Conservation (phyloP, 202 grass and related monocot species). For the Musa balbisiana region DNA sequence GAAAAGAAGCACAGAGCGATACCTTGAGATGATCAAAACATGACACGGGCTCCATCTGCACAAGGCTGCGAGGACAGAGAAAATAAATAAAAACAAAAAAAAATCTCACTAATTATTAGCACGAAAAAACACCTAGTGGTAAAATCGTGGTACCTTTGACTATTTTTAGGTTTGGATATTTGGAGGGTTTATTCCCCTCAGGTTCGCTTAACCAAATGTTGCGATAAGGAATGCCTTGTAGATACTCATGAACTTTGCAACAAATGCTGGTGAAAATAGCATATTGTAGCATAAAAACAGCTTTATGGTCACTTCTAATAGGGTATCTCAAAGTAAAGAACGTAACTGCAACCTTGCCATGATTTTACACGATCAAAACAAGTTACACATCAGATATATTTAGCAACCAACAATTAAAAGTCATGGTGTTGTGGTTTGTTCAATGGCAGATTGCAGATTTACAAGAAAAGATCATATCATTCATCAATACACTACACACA, state of each 20-base stretch:
- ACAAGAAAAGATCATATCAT: too few relatives aligned
- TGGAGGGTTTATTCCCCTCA: not conserved
- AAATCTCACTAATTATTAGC: not conserved
- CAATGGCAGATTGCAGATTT: too few relatives aligned
- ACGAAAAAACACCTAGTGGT: not conserved
- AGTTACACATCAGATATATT: too few relatives aligned
- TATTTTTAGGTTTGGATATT: not conserved
- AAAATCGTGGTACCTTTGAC: not conserved
- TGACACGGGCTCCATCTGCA: too few relatives aligned
- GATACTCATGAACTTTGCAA: slow-evolving; percentile 99
- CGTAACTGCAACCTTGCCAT: not conserved
- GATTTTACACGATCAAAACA: too few relatives aligned
- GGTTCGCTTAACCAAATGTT: slow-evolving; percentile 63
- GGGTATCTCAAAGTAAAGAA: not conserved
- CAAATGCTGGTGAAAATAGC: slow-evolving; percentile 53
- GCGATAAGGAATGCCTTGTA: slow-evolving; percentile 89
- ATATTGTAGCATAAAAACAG: not conserved
- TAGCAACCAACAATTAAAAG: too few relatives aligned
- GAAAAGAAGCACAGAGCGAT: too few relatives aligned
- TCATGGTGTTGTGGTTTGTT: too few relatives aligned
- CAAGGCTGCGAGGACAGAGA: too few relatives aligned
- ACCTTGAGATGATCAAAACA: too few relatives aligned
- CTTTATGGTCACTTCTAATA: not conserved
- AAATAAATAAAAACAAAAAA: too few relatives aligned
- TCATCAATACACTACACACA: too few relatives aligned